Base-by-base conservation (phyloP, 805 yeast genomes). In the Wickerhamiella dianesei region DNA sequence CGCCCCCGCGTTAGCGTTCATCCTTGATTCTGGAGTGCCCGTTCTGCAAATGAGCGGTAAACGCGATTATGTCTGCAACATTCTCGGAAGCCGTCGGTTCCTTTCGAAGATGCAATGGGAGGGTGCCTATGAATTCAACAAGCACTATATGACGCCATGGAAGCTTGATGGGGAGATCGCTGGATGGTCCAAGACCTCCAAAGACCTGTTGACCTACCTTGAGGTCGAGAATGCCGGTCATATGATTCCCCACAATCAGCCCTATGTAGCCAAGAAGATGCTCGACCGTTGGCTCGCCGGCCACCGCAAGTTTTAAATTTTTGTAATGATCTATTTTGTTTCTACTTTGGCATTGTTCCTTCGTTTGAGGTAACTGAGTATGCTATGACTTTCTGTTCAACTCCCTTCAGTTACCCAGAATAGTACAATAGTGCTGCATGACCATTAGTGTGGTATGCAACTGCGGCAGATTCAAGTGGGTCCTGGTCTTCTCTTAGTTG, bases 11-110 rank as follows among this genome's bases (percentile, higher is more conserved):
- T 85, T 89, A 36, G 70, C 79, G 20, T 78, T 77, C 41, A 67
- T 87, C 51, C 73, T 89, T 56, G 87, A 86, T 52, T 63, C 72
- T 20, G 81, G 73, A 9, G 58, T 88, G 44, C 96, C 96, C 2
- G 88, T 87, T 21, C 73, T 89, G 62, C 73, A 89, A 52, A 89
- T 88, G 58, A 95, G 95, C 14, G 97, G 97, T 61, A 96, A 88
- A 68, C 85, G 86, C 68, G 97, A 88, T 66, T 88, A 80, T 65
- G 88, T 88, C 61, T 88, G 96, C 69, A 88, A 89, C 70, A 88
- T 96, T 96, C 74, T 89, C 60, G 97, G 96, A 53, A 87, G 87
- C 64, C 76, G 78, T 59, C 92, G 82, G 14, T 84, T 95, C 94
- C 71, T 89, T 35, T 71, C 82, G 60, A 48, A 58, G 29, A 72